A percentile compares a stretch with the other conserved stretches of the same genome.
phyloP scores from a whole-genome alignment of 345 rosid species.

The Gossypium turneri region DNA sequence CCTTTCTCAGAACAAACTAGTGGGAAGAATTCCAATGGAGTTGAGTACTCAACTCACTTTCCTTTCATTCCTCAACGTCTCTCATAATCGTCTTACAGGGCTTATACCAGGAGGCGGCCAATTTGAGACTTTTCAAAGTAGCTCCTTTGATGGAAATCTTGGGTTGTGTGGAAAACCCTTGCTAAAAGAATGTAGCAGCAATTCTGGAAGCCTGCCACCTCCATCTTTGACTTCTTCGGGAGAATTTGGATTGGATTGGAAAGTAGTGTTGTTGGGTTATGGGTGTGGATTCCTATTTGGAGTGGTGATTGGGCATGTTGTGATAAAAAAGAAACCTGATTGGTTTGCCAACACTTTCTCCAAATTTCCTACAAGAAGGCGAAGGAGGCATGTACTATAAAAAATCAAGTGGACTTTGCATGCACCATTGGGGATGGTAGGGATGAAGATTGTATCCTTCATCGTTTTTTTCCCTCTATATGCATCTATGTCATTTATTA shows the following conservation, averaged over 20 bases:
- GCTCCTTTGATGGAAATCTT: slow-evolving; percentile 4
- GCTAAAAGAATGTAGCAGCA: background rate
- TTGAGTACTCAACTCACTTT: too few relatives aligned
- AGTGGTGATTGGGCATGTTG: slow-evolving; percentile 5
- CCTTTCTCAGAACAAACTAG: too few relatives aligned
- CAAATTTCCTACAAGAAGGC: background rate
- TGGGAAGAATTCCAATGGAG: too few relatives aligned
- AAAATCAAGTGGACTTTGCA: too few relatives aligned
- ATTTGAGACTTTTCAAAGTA: slow-evolving; percentile 1
- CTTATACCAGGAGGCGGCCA: background rate
- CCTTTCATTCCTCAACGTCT: too few relatives aligned
- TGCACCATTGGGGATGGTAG: too few relatives aligned
- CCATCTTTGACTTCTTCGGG: background rate
- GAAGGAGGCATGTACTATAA: background rate
- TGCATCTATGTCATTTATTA: too few relatives aligned
- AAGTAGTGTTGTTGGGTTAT: slow-evolving; percentile 10
- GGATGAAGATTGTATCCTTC: too few relatives aligned
- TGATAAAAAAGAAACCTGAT: background rate
- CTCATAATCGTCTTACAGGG: too few relatives aligned
- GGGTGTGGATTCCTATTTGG: slow-evolving; percentile 22
- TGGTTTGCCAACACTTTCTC: slow-evolving; percentile 14
- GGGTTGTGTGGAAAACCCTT: slow-evolving; percentile 5
- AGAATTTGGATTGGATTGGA: slow-evolving; percentile 15
- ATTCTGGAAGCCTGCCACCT: background rate
- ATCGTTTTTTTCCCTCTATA: too few relatives aligned